Conservation (phyloP, 2,329 filamentous ascomycete genomes). For the Trichoderma koningiopsis region DNA sequence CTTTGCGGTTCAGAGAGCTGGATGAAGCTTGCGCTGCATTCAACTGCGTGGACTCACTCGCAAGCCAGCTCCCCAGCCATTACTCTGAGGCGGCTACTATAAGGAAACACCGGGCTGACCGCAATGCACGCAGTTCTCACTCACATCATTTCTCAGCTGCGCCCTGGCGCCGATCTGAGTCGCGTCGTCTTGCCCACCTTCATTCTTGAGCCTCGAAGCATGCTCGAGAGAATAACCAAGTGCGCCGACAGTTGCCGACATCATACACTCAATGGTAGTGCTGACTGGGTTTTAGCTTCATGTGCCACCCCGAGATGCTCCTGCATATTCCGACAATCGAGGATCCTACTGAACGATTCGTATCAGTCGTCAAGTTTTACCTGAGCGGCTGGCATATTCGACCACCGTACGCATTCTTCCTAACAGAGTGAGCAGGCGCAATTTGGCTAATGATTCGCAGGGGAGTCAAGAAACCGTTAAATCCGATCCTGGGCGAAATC, state of each 20-base stretch:
- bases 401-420: slow-evolving; percentile 70
- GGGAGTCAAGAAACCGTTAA: slow-evolving; percentile 96
- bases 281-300: slow-evolving; percentile 68
- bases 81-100: neutral
- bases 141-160: slow-evolving; percentile 95
- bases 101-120: slow-evolving; percentile 6
- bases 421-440: slow-evolving; percentile 19
- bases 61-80: neutral
- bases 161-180: slow-evolving; percentile 92
- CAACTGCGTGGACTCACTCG: slow-evolving; percentile 16
- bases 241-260: slow-evolving; percentile 39
- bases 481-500: slow-evolving; percentile 92
- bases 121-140: slow-evolving; percentile 68
- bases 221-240: slow-evolving; percentile 99
- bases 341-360: slow-evolving; percentile 85
- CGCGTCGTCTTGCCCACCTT: slow-evolving; percentile 95
- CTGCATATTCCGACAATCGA: slow-evolving; percentile 85
- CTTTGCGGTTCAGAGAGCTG: neutral
- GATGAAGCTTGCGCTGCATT: slow-evolving; percentile 20
- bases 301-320: slow-evolving; percentile 97
- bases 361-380: slow-evolving; percentile 97
- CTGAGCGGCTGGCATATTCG: slow-evolving; percentile 98
- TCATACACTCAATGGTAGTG: slow-evolving; percentile 40
- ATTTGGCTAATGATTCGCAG: slow-evolving; percentile 49
- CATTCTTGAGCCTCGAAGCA: slow-evolving; percentile 94